These are phyloP conservation scores for Chaetomium cochliodes DNA, from an alignment of 495 filamentous ascomycete genomes.

Conservation along the genomic window DNA sequence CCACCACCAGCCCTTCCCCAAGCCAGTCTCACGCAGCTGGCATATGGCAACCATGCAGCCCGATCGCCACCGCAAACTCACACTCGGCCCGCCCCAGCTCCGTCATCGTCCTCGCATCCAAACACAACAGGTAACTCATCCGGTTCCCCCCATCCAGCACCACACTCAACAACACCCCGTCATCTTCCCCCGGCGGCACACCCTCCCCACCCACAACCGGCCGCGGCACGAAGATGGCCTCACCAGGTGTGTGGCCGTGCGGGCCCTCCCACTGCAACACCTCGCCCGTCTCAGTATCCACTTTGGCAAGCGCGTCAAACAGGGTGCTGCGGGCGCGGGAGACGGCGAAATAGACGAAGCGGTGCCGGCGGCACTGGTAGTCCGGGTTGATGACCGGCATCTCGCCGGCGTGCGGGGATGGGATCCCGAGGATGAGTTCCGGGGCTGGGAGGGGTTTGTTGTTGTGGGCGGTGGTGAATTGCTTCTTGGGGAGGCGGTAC, in stretches of 20 bases:
- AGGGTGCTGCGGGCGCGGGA: constrained; percentile 60
- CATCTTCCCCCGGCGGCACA: constrained; percentile 59
- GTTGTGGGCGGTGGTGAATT: not conserved
- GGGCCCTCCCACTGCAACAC: constrained; percentile 51
- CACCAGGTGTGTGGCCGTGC: constrained; percentile 67
- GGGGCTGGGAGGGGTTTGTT: not conserved
- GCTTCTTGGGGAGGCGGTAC: constrained; percentile 35
- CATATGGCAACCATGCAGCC: constrained; percentile 68
- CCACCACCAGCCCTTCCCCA: too few species aligned
- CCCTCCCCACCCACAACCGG: constrained; percentile 22
- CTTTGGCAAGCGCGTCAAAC: constrained; percentile 66
- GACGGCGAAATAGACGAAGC: constrained; percentile 63
- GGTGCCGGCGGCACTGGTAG: constrained; percentile 52
- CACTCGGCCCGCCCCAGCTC: constrained; percentile 68
- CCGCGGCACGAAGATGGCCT: constrained; percentile 69
- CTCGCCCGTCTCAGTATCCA: constrained; percentile 57
- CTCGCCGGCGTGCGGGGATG: constrained; percentile 50
- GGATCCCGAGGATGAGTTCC: constrained; percentile 25
- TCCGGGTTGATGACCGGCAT: constrained; percentile 67
- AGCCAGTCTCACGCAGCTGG: not conserved
- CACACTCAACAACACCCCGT: constrained; percentile 69
- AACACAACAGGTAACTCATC: constrained; percentile 66
- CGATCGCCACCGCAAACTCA: constrained; percentile 60
- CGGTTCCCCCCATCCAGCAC: constrained; percentile 63
- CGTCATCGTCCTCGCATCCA: constrained; percentile 63